Evolutionary conservation across 2,329 filamentous ascomycete genomes (phyloP), one percentile per base, ranked within the genome.

Genomic region (Pestalotiopsis fici): DNA sequence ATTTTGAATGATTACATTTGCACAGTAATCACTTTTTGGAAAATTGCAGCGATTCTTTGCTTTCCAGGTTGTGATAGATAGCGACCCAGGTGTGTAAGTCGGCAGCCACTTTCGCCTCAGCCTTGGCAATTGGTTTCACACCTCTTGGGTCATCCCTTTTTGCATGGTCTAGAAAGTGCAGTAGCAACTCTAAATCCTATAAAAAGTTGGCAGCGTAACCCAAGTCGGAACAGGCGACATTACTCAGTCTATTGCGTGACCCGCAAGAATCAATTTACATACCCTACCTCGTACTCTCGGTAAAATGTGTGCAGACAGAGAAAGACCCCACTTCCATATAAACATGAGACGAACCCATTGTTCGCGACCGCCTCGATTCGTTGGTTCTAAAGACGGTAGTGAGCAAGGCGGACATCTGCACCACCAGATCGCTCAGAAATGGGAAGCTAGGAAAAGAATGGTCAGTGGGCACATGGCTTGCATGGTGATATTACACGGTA

Each of bases 331-430:
- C 60, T 50, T 25, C 23, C 37, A 18, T 63, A 63, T 63, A 63
- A 63, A 63, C 37, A 35, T 63, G 60, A 65, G 63, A 65, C 63
- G 62, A 65, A 57, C 63, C 63, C 18, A 37, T 59, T 25, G 54
- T 23, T 35, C 23, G 11, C 23, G 21, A 65, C 50, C 27, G 63
- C 50, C 54, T 39, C 31, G 13, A 13, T 59, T 39, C 54, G n/a
- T 31, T 15, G 15, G 15, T 23, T 59, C 50, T 18, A 25, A 25
- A 55, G 9, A 21, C 28, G 60, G 43, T 35, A 28, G 31, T 35
- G 15, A 27, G 37, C 28, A 3, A 27, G 28, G 55, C 55, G 31
- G 57, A 35, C 35, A 43, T 43, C 11, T 21, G 27, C 21, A 13
- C 15, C 23, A 59, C 21, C 18, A 15, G 4, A 59, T 59, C 28